Conservation (phyloP, 2,329 filamentous ascomycete genomes). For the Fusarium newnesense region DNA sequence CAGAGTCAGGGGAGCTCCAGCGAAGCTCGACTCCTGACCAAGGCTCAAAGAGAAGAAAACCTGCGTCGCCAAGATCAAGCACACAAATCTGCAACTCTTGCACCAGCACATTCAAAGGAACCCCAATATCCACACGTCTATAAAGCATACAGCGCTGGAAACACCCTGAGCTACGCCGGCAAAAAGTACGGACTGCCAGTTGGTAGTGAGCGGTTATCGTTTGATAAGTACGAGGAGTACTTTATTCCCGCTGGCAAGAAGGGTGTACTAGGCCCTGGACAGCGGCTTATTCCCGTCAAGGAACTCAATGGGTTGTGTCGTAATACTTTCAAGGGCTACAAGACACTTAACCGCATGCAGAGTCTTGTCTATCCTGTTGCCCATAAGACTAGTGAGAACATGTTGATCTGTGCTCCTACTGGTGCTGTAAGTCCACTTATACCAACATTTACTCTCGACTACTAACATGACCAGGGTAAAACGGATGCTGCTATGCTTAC, state of each 20-base stretch:
- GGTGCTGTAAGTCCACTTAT: constrained; percentile 74
- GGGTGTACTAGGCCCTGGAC: constrained; percentile 76
- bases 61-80: constrained; percentile 80
- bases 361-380: constrained; percentile 95
- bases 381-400: constrained; percentile 96
- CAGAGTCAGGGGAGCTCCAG: constrained; percentile 49
- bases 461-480: constrained; percentile 72
- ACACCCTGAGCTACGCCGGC: constrained; percentile 82
- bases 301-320: constrained; percentile 90
- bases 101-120: constrained; percentile 76
- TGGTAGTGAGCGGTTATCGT: constrained; percentile 77
- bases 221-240: constrained; percentile 88
- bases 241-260: constrained; percentile 84
- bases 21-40: constrained; percentile 71
- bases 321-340: constrained; percentile 94
- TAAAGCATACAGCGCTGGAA: constrained; percentile 83
- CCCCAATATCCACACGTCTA: constrained; percentile 95
- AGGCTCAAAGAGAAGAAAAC: constrained; percentile 80
- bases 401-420: constrained; percentile 97
- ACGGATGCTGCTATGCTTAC: constrained; percentile 98
- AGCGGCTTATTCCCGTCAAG: constrained; percentile 80
- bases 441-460: not conserved
- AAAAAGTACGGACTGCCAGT: constrained; percentile 84
- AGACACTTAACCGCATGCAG: constrained; percentile 95
- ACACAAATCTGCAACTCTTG: constrained; percentile 82